A percentile compares a stretch with the other conserved stretches of the same genome.
These are phyloP conservation scores for Leccinum uliginosum DNA, from an alignment of 768 basidiomycete genomes.

Conservation along the genomic window DNA sequence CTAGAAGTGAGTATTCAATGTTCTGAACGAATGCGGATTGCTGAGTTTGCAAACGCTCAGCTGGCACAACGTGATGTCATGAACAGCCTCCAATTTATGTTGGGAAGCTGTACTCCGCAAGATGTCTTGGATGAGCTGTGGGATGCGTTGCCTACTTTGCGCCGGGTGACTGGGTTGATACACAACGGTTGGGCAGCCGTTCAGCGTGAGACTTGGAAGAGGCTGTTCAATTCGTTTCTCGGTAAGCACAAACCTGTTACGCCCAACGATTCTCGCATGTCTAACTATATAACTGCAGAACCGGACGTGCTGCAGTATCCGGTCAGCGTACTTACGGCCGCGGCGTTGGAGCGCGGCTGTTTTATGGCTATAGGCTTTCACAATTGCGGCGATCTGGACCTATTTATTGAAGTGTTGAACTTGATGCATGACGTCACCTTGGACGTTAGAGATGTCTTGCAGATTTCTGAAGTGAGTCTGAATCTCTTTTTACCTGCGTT, in stretches of 20 bases:
- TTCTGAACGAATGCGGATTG: background rate
- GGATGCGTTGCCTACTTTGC: conserved; percentile 50
- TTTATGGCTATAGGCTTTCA: conserved; percentile 31
- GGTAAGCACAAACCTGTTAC: conserved; percentile 13
- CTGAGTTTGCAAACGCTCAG: conserved; percentile 27
- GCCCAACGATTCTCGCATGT: background rate
- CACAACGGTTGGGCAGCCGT: conserved; percentile 45
- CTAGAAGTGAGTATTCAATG: conserved; percentile 45
- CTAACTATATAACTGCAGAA: conserved; percentile 32
- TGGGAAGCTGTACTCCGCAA: conserved; percentile 51
- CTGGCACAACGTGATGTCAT: conserved; percentile 55
- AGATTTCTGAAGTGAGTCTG: conserved; percentile 18
- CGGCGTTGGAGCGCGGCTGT: conserved; percentile 45
- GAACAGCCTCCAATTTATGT: conserved; percentile 39
- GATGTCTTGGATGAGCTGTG: conserved; percentile 55
- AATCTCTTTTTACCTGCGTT: background rate
- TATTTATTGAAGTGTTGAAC: conserved; percentile 7
- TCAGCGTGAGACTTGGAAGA: conserved; percentile 46
- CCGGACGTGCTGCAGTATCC: conserved; percentile 51
- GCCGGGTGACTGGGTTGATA: conserved; percentile 31
- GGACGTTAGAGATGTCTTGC: conserved; percentile 26
- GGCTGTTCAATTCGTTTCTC: conserved; percentile 43
- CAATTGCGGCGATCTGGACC: conserved; percentile 16
- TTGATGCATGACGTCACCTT: conserved; percentile 14
- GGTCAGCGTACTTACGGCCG: conserved; percentile 49